phyloP scores from a whole-genome alignment of 2,329 filamentous ascomycete species.

The Exophiala alcalophila region DNA sequence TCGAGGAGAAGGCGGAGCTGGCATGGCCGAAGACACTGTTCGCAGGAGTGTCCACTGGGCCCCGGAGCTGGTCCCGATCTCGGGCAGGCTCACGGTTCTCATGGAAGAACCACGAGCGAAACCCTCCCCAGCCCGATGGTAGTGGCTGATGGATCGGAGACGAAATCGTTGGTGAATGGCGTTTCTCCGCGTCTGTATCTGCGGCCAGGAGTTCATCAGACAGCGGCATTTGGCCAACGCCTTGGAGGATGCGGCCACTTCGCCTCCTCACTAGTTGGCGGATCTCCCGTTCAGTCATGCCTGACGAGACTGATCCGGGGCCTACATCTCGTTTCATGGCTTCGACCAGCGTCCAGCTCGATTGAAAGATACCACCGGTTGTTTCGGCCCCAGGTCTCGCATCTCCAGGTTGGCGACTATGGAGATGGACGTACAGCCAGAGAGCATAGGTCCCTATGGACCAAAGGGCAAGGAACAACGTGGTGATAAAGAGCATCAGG shows the following conservation, averaged over 20 bases:
- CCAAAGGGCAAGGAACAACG: conserved; percentile 36
- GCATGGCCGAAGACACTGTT: conserved; percentile 11
- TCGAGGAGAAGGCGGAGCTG: conserved; percentile 7
- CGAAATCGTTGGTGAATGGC: too few species aligned
- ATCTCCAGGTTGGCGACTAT: conserved; percentile 21
- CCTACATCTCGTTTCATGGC: conserved; percentile 24
- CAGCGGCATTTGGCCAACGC: conserved; percentile 3
- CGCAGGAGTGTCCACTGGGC: background rate
- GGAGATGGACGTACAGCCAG: conserved; percentile 37
- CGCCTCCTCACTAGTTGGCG: conserved; percentile 13
- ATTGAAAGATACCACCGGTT: conserved; percentile 33
- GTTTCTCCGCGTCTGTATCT: too few species aligned
- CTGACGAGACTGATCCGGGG: conserved; percentile 13
- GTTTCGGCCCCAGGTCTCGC: conserved; percentile 13
- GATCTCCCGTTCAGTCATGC: conserved; percentile 16
- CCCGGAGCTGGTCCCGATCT: background rate
- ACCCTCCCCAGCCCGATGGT: conserved; percentile 2
- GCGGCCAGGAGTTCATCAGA: background rate
- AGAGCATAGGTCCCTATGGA: conserved; percentile 35
- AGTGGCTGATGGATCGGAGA: background rate
- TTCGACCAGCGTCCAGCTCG: conserved; percentile 21
- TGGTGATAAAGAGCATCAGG: conserved; percentile 35
- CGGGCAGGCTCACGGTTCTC: background rate
- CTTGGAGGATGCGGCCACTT: conserved; percentile 1
- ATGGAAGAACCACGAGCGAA: conserved; percentile 9